Evolutionary conservation across 2,329 filamentous ascomycete species (phyloP), one percentile per base, ranked within the genome.

Genomic region (Cadophora gregata): DNA sequence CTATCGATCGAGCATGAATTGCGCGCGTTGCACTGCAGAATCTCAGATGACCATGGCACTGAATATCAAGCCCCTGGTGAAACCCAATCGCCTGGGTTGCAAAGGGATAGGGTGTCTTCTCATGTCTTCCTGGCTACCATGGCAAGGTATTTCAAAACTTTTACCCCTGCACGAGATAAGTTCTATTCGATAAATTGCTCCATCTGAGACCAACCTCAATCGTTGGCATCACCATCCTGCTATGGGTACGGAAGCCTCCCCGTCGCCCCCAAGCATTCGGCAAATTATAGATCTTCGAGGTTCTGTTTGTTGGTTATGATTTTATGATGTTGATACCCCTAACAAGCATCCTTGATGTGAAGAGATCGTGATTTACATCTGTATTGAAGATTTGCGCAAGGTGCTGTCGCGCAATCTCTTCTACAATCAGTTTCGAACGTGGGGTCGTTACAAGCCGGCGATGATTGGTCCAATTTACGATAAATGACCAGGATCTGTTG

Each of bases 1-100:
- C 55, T 58, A 58, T 58, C 31, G 55, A 58, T 38, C 31, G 55
- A 58, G 25, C 31, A 38, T 58, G 55, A 36, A 29, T 21, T 56
- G 53, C 53, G 31, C 33, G 53, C 55, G 42, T 58, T 58, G 55
- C 55, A 58, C 42, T 58, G 55, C 55, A 58, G 31, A 58, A 58
- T 58, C 55, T 58, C 21, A 25, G 12, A 58, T 58, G 12, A 36
- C 55, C 55, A 38, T 42, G 55, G 55, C n/a, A 38, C 55, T 12
- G 55, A 38, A 33, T 25, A 42, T 58, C 33, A 14, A 9, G 33
- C 19, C 21, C 55, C 5, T 25, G 19, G 21, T 25, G 14, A 12
- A 27, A 36, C 21, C 53, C n/a, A 58, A 12, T 12, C 21, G 24
- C 27, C 9, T 25, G 55, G 33, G 55, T 16, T 12, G 33, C n/a